A percentile compares a stretch with the other conserved stretches of the same genome.
Conservation (phyloP, 2,329 filamentous ascomycete species). For the Trichophyton benhamiae region DNA sequence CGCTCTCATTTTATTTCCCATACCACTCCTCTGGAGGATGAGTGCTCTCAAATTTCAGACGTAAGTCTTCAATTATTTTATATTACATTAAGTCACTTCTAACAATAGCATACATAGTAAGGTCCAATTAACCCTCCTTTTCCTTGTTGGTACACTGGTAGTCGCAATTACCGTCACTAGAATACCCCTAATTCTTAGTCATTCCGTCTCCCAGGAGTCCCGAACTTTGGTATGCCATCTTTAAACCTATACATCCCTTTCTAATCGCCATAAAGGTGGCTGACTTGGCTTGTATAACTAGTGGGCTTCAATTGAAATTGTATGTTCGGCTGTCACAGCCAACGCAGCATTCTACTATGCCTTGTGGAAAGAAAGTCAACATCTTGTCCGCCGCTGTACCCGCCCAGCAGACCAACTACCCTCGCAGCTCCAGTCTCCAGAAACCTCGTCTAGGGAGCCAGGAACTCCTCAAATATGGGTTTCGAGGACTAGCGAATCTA, state of each 20-base stretch:
- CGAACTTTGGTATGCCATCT: conserved; percentile 11
- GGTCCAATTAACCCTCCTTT: conserved; percentile 13
- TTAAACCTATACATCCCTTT: not conserved
- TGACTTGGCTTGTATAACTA: not conserved
- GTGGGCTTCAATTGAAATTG: conserved; percentile 15
- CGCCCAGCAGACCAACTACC: not conserved
- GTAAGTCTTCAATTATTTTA: conserved; percentile 3
- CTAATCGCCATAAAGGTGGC: not conserved
- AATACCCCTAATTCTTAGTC: conserved; percentile 12
- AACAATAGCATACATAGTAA: conserved; percentile 7
- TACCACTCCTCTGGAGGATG: conserved; percentile 15
- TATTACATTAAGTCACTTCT: not conserved
- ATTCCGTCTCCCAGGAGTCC: conserved; percentile 10
- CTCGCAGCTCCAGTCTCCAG: not conserved
- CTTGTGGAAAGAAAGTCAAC: conserved; percentile 11
- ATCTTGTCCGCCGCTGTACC: not conserved
- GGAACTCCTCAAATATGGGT: not conserved
- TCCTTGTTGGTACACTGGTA: conserved; percentile 12
- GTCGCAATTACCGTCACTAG: conserved; percentile 12
- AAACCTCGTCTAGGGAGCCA: not conserved
- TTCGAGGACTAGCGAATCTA: not conserved
- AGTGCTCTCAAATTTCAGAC: conserved; percentile 10
- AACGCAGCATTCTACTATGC: conserved; percentile 15
- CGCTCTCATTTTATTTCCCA: conserved; percentile 14
- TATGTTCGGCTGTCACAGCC: conserved; percentile 12